Base-by-base conservation (phyloP, 2,329 filamentous ascomycete species). In the Fusarium succisae region DNA sequence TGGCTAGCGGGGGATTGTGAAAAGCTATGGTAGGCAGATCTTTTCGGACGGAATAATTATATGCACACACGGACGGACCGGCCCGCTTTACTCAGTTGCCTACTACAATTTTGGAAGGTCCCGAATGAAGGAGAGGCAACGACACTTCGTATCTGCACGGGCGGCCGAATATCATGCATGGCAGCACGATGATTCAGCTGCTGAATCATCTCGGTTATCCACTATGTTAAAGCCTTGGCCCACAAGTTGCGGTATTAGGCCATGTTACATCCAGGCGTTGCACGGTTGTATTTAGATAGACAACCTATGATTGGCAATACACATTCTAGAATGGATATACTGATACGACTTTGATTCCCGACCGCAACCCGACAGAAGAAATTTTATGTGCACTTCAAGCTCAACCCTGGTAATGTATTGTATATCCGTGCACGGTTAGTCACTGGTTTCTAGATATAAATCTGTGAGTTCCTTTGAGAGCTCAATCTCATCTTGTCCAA, bases 391-490 rank as follows among this genome's bases (percentile, higher is more conserved):
- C 3, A 18, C 15, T 45, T 45, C 6, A 26, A 13, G 24, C 5
- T 26, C 17, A 18, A 24, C n/a, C 17, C 14, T 6, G 12, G n/a
- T 9, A 8, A 6, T 24, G 17, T 8, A 18, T 18, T 24, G 11
- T 26, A 9, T 26, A 18, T 45, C 43, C 11, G 17, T 24, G 43
- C n/a, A 18, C 7, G 0, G 26, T 4, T 7, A 3, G 43, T 4
- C 1, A 18, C 17, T 45, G 15, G 1, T 9, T 44, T 45, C n/a
- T 26, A 24, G 43, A 45, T 45, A 45, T 45, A 45, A 44, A 44
- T 11, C 43, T 13, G n/a, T 13, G 0, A 1, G 43, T 13, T 45
- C 18, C 8, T 5, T 5, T 12, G 0, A 12, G 15, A 26, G 0
- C n/a, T 1, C 15, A 3, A 45, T 26, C 7, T 45, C n/a, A 45